phyloP scores from a whole-genome alignment of 108 stramenopile species.

The Cyclotella baltica region DNA sequence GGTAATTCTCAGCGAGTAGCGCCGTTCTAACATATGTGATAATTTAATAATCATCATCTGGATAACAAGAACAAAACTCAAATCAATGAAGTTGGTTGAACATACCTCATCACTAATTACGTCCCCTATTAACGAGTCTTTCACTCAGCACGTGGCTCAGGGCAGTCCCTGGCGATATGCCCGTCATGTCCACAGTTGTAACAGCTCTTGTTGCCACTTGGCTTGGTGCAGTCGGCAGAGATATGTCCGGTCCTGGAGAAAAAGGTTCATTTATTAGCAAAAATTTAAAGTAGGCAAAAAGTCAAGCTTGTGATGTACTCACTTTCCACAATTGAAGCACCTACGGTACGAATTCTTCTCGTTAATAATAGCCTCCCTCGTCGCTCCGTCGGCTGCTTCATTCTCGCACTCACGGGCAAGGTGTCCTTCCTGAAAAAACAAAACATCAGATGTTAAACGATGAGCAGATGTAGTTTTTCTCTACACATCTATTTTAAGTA shows the following conservation, averaged over 20 bases:
- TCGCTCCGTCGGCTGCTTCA: constrained; percentile 66
- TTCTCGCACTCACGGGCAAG: constrained; percentile 70
- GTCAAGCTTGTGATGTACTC: constrained; percentile 14
- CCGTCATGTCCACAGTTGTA: constrained; percentile 84
- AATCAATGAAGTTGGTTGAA: background rate
- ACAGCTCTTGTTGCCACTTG: constrained; percentile 77
- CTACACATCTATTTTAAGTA: background rate
- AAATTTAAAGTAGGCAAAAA: background rate
- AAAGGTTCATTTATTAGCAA: background rate
- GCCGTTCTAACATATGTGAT: constrained; percentile 46
- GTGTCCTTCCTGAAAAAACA: constrained; percentile 43
- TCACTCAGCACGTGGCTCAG: constrained; percentile 27
- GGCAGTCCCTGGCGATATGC: constrained; percentile 60
- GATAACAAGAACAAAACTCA: background rate
- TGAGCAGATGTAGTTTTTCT: background rate
- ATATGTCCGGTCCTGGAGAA: constrained; percentile 61
- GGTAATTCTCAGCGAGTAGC: constrained; percentile 19
- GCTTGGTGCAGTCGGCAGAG: constrained; percentile 69
- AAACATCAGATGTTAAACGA: background rate
- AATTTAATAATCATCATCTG: constrained; percentile 24
- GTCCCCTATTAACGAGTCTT: background rate
- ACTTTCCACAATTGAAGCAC: constrained; percentile 87
- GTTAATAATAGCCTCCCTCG: constrained; percentile 53
- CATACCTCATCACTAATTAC: background rate
- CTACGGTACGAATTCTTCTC: constrained; percentile 67